These are phyloP conservation scores for Sporisorium exsertum DNA, from an alignment of 1,284 basidiomycete genomes.

Conservation along the genomic window DNA sequence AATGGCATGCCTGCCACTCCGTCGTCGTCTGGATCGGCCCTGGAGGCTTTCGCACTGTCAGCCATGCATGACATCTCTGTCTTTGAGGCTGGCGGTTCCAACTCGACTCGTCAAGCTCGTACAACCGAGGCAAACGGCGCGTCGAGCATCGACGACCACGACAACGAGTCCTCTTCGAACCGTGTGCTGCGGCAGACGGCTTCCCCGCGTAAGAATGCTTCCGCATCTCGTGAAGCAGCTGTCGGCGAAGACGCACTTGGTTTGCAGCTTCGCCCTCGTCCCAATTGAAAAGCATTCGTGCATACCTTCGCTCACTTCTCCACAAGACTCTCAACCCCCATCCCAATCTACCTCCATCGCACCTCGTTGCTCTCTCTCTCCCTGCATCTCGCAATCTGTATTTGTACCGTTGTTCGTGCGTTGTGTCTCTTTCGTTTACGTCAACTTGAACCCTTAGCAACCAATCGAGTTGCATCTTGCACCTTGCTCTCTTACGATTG, in stretches of 20 bases:
- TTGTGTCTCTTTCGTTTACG: neutral
- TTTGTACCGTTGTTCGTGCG: constrained; percentile 1
- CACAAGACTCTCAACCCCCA: neutral
- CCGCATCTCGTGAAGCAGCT: neutral
- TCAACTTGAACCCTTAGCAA: neutral
- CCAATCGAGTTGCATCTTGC: constrained; percentile 1
- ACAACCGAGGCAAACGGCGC: neutral
- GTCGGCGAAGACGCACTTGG: constrained; percentile 19
- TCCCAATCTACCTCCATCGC: neutral
- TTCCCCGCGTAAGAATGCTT: constrained; percentile 17
- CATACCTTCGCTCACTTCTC: neutral
- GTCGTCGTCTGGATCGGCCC: constrained; percentile 17
- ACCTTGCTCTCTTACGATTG: neutral
- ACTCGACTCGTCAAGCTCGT: neutral
- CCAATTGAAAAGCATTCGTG: constrained; percentile 10
- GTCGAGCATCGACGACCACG: neutral
- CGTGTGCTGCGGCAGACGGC: constrained; percentile 16
- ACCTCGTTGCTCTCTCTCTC: neutral
- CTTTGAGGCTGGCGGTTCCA: constrained; percentile 1
- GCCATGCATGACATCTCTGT: neutral
- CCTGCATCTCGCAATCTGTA: constrained; percentile 20
- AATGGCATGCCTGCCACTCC: constrained; percentile 39
- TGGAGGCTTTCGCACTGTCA: constrained; percentile 18
- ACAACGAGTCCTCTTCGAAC: neutral
- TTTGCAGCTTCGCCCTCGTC: constrained; percentile 22